Percentiles rank a stretch among this genome's conserved stretches.
Evolutionary conservation across 495 filamentous ascomycete genomes (phyloP).

Genomic region (Aspergillus saccharolyticus): DNA sequence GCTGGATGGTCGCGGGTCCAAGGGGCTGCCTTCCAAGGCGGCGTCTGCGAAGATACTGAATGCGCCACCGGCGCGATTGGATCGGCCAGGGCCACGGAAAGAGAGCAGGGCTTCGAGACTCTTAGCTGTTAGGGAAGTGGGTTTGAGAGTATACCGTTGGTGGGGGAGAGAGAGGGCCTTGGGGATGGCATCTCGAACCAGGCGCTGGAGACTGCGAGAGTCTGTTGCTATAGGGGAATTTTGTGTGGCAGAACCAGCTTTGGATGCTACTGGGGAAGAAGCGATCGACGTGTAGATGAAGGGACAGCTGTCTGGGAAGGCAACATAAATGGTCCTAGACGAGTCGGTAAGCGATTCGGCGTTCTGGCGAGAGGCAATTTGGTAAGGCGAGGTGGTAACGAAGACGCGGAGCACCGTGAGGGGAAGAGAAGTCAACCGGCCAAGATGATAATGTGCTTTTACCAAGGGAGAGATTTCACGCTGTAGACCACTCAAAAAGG

Average conservation of each 20-base stretch:
- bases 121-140: constrained; percentile 61
- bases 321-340: constrained; percentile 65
- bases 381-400: constrained; percentile 68
- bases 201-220: constrained; percentile 56
- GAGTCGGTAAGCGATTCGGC: constrained; percentile 43
- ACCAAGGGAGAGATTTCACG: constrained; percentile 64
- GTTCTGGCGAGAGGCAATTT: constrained; percentile 37
- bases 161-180: constrained; percentile 68
- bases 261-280: constrained; percentile 25
- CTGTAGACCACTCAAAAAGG: constrained; percentile 70
- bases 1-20: constrained; percentile 46
- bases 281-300: constrained; percentile 67
- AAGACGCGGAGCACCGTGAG: constrained; percentile 71
- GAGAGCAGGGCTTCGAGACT: constrained; percentile 61
- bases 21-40: constrained; percentile 50
- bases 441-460: constrained; percentile 74
- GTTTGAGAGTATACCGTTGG: constrained; percentile 60
- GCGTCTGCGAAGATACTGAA: constrained; percentile 74
- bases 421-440: constrained; percentile 56
- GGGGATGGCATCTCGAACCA: constrained; percentile 69
- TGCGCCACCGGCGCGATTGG: constrained; percentile 64
- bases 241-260: constrained; percentile 10
- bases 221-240: constrained; percentile 42
- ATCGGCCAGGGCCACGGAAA: constrained; percentile 60
- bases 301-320: constrained; percentile 73